phyloP scores from a whole-genome alignment of 2,329 filamentous ascomycete genomes.

The Penicillium vulpinum region DNA sequence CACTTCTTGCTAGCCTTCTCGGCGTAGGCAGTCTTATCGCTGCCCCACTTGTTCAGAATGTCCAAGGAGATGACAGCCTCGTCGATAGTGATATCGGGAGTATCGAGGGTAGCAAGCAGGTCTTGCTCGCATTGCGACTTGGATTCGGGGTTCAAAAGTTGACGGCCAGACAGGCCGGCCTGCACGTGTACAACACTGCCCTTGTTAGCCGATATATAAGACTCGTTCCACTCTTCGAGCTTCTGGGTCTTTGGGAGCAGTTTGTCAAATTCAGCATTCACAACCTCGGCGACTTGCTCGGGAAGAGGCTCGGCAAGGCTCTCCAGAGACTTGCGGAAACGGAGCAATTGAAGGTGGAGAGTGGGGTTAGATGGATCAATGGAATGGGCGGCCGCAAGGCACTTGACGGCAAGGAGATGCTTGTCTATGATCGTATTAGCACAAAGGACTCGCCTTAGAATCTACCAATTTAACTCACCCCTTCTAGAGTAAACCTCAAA shows the following conservation, averaged over 20 bases:
- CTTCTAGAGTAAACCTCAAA: slow-evolving; percentile 87
- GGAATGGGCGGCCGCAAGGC: slow-evolving; percentile 70
- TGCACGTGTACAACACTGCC: slow-evolving; percentile 63
- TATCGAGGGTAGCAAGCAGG: slow-evolving; percentile 59
- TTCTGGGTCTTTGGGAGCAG: slow-evolving; percentile 58
- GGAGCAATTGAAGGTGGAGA: slow-evolving; percentile 72
- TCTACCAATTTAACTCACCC: slow-evolving; percentile 57
- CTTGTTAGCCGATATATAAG: slow-evolving; percentile 64
- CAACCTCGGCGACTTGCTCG: slow-evolving; percentile 65
- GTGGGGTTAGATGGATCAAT: slow-evolving; percentile 69
- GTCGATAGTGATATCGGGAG: slow-evolving; percentile 53
- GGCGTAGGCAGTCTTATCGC: slow-evolving; percentile 53
- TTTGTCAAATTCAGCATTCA: slow-evolving; percentile 67
- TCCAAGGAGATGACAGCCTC: slow-evolving; percentile 59
- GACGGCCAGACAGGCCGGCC: slow-evolving; percentile 61
- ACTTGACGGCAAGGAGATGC: slow-evolving; percentile 82
- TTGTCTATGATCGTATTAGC: slow-evolving; percentile 61
- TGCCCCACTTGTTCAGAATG: slow-evolving; percentile 54
- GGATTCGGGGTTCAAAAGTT: slow-evolving; percentile 59
- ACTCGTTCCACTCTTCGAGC: slow-evolving; percentile 65
- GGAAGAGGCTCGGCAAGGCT: slow-evolving; percentile 61
- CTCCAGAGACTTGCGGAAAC: slow-evolving; percentile 65
- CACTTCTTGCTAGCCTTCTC: slow-evolving; percentile 43
- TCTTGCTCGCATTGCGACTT: slow-evolving; percentile 61
- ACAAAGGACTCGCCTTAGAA: background rate